Conservation (phyloP, 129 eudicot species). For the Centaurea solstitialis region DNA sequence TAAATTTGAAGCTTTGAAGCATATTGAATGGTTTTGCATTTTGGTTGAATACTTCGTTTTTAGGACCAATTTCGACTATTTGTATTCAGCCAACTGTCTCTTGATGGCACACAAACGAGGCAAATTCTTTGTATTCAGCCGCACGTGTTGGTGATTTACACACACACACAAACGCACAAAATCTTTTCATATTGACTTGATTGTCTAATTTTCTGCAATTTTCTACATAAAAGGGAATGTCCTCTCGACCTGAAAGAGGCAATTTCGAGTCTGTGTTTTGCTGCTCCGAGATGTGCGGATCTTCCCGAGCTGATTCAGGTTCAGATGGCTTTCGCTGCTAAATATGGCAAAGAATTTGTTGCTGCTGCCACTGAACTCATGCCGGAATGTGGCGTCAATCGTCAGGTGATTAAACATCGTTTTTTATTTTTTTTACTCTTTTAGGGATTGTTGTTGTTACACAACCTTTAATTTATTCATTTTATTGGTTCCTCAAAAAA, state of each 20-base stretch:
- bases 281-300: conserved; percentile 98
- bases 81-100: not conserved
- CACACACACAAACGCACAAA: no score
- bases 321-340: conserved; percentile 77
- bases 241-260: conserved; percentile 95
- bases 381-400: conserved; percentile 99
- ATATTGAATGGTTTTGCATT: not conserved
- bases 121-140: no score
- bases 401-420: conserved; percentile 59
- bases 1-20: not conserved
- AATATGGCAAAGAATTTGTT: conserved; percentile 91
- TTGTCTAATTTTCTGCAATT: not conserved
- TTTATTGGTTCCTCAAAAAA: not conserved
- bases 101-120: not conserved
- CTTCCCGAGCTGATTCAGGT: conserved; percentile 79
- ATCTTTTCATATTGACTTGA: not conserved
- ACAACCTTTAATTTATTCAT: not conserved
- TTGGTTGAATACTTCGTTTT: not conserved
- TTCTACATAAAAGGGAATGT: conserved; percentile 66
- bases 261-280: conserved; percentile 94
- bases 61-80: not conserved
- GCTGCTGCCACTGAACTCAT: conserved; percentile 88
- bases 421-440: not conserved
- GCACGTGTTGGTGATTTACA: no score
- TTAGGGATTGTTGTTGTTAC: conserved; percentile 5